Base-by-base conservation (phyloP, 345 rosid species). In the Ceriops tagal region DNA sequence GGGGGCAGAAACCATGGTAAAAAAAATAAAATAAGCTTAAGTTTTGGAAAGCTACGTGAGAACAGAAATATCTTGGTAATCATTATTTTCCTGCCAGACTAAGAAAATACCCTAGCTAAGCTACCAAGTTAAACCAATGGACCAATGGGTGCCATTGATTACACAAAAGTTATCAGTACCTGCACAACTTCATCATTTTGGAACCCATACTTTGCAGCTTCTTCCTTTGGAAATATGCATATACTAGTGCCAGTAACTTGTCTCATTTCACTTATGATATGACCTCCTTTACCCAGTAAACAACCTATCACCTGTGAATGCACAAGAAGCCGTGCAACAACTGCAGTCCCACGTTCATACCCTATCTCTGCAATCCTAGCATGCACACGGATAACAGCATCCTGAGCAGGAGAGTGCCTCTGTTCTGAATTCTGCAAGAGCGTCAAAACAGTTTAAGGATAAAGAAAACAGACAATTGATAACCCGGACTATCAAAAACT, bases 201-300 rank as follows among this genome's bases (percentile, higher is more conserved):
- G 46, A 79, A 59, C 11, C 83, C 91, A 77, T 65, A 75, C 71
- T 82, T 88, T 11, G 84, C 78, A 59, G 81, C 82, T 67, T 85
- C 88, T 59, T 90, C 96, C 79, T 78, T 86, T 3, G 85, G 80
- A 76, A 84, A 82, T 70, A 90, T 79, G 1, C 88, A 85, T 73
- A 90, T 88, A 64, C 80, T 75, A 11, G 93, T 86, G 68, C 90
- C 89, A 60, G 96, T 90, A 30, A 85, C 84, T 80, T 90, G 86
- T 78, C 92, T 83, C 84, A 88, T 86, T 71, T 90, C 96, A 81
- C 71, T 78, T 62, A 90, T 80, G 4, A 83, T 73, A 56, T 83
- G 84, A 69, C 96, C 93, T 30, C 89, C 89, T 81, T 87, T 90
- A 52, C 96, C 96, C 74, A 88, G 73, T 27, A 88, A 64, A 77